Evolutionary conservation across 768 basidiomycete species (phyloP).

Genomic region (Russula lepida): DNA sequence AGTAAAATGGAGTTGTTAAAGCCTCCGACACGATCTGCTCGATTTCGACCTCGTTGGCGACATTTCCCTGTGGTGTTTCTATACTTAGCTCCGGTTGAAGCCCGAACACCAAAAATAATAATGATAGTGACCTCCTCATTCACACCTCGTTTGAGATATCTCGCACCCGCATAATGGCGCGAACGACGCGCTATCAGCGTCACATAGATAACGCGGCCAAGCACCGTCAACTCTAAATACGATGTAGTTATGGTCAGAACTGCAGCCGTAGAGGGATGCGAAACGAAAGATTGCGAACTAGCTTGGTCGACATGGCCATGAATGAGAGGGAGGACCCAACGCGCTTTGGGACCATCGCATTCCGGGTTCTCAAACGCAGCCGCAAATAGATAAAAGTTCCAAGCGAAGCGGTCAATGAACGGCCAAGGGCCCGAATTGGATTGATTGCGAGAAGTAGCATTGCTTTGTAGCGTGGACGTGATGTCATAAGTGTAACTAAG

Average conservation of each 20-base stretch:
- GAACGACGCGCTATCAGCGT: conserved; percentile 94
- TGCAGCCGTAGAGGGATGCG: neutral
- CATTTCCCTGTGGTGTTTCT: conserved; percentile 61
- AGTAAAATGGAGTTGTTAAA: conserved; percentile 82
- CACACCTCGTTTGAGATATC: conserved; percentile 89
- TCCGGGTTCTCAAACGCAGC: conserved; percentile 48
- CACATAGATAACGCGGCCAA: conserved; percentile 84
- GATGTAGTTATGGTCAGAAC: neutral
- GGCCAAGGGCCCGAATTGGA: conserved; percentile 43
- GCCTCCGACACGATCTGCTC: conserved; percentile 96
- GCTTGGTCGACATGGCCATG: conserved; percentile 99
- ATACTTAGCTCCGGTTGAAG: neutral
- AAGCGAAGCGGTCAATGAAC: conserved; percentile 85
- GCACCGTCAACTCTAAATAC: conserved; percentile 71
- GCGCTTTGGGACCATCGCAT: conserved; percentile 39
- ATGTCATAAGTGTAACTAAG: conserved; percentile 90
- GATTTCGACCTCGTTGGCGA: conserved; percentile 98
- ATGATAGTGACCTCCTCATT: conserved; percentile 88
- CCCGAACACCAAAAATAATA: neutral
- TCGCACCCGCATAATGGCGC: conserved; percentile 89
- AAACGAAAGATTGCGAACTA: conserved; percentile 49
- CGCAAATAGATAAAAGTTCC: conserved; percentile 87
- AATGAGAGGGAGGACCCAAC: conserved; percentile 87
- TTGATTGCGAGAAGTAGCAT: conserved; percentile 55
- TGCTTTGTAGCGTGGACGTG: conserved; percentile 91